phyloP scores from a whole-genome alignment of 345 rosid genomes.

The Corchorus olitorius region DNA sequence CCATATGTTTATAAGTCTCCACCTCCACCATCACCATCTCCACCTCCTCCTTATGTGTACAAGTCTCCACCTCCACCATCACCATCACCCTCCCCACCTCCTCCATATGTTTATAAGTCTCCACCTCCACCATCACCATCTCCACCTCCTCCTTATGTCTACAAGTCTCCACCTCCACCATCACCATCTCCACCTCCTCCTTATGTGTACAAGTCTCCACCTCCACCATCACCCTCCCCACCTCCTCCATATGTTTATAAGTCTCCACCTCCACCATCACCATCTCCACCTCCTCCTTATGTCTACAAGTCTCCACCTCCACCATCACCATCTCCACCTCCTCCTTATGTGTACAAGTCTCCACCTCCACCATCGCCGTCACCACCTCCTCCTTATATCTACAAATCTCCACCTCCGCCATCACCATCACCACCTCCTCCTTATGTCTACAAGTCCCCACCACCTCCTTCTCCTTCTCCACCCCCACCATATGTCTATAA shows the following conservation, averaged over 20 bases:
- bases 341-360: background rate
- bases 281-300: constrained; percentile 1
- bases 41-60: no score
- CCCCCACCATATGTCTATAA: background rate
- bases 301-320: background rate
- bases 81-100: no score
- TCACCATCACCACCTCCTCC: background rate
- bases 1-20: no score
- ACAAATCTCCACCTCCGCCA: no score
- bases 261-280: background rate
- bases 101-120: background rate
- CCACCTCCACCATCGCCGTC: no score
- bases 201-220: no score
- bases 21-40: no score
- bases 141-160: background rate
- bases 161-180: background rate
- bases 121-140: no score
- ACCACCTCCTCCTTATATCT: background rate
- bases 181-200: background rate
- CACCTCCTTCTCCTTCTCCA: background rate
- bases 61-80: no score
- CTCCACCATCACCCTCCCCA: background rate
- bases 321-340: background rate
- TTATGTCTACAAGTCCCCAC: background rate
- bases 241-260: no score